Conservation (phyloP, 2,329 filamentous ascomycete genomes). For the Fusarium sp. region DNA sequence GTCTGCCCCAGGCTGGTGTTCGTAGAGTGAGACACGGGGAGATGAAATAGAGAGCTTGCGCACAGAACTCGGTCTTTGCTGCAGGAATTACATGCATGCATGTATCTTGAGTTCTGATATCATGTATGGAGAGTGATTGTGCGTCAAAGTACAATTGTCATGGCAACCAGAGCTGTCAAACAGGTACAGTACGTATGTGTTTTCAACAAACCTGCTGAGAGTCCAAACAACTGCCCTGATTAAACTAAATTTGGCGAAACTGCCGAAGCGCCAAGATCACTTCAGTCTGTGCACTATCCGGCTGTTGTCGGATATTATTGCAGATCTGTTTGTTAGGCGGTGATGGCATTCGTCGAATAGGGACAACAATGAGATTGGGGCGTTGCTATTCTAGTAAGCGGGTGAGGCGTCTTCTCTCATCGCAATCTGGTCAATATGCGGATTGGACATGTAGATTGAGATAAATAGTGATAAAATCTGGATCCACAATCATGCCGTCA, state of each 20-base stretch:
- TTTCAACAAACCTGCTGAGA: constrained; percentile 12
- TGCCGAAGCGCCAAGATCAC: constrained; percentile 38
- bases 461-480: constrained; percentile 17
- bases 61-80: background rate
- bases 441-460: constrained; percentile 17
- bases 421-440: constrained; percentile 1
- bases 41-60: constrained; percentile 17
- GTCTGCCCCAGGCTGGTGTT: constrained; percentile 16
- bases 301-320: constrained; percentile 35
- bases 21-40: constrained; percentile 26
- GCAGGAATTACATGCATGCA: constrained; percentile 22
- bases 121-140: constrained; percentile 17
- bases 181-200: constrained; percentile 17
- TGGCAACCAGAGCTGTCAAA: constrained; percentile 34
- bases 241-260: constrained; percentile 31
- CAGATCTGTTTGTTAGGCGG: constrained; percentile 32
- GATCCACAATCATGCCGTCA: constrained; percentile 16
- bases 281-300: constrained; percentile 36
- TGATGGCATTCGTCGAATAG: constrained; percentile 3
- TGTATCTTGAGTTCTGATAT: constrained; percentile 15
- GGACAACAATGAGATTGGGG: constrained; percentile 2
- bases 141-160: constrained; percentile 34
- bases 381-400: constrained; percentile 9
- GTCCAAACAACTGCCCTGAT: constrained; percentile 23
- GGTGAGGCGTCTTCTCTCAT: constrained; percentile 13